Conservation (phyloP, 345 rosid genomes). For the Syzygium oleosum region DNA sequence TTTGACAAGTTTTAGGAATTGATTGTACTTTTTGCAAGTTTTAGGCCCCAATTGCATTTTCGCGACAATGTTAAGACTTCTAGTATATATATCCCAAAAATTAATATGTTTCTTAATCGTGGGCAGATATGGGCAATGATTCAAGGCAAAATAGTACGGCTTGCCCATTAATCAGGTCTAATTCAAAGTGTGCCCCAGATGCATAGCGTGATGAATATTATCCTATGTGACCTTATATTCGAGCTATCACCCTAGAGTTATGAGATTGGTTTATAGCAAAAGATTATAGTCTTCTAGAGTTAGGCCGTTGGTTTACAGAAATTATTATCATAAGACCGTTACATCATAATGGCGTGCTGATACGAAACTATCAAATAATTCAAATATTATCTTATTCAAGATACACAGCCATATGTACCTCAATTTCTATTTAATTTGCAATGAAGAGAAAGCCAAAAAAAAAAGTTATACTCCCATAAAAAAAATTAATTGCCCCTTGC, state of each 20-base stretch:
- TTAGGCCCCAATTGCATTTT: no score
- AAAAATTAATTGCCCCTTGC: not conserved
- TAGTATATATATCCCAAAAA: no score
- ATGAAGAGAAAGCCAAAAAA: not conserved
- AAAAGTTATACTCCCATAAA: not conserved
- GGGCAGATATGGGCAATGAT: not conserved
- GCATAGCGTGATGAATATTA: not conserved
- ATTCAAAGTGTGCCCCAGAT: not conserved
- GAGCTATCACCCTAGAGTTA: not conserved
- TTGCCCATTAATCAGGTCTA: not conserved
- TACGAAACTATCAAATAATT: not conserved
- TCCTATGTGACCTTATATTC: not conserved
- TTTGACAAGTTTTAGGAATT: no score
- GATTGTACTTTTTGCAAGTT: no score
- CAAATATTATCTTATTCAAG: not conserved
- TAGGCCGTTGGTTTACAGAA: not conserved
- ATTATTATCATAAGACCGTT: not conserved
- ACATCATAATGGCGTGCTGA: not conserved
- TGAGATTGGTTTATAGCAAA: not conserved
- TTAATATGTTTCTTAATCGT: not conserved
- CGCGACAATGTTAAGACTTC: no score
- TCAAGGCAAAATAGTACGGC: not conserved
- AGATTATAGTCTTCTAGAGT: not conserved
- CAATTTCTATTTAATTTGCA: not conserved
- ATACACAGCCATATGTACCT: not conserved